Conservation (phyloP, 225 moss, liverwort and hornwort species). For the Takakia lepidozioides region DNA sequence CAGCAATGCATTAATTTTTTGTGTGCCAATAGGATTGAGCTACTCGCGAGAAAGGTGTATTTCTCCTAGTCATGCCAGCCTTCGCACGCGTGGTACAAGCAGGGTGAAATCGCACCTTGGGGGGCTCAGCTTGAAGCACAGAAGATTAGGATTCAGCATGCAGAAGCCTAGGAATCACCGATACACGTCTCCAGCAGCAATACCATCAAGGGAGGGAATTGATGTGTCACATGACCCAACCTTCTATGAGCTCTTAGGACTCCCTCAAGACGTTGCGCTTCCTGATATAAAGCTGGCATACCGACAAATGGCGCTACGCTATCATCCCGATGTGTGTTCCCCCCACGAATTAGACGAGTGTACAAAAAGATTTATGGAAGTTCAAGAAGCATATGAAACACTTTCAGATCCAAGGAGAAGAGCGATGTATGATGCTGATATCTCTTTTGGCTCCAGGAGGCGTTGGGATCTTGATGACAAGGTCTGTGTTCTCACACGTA, state of each 20-base stretch:
- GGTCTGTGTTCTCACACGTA: too few species aligned
- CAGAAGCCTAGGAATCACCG: too few species aligned
- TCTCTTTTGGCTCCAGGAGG: slow-evolving; percentile 4
- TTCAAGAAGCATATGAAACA: slow-evolving; percentile 61
- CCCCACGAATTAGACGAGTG: slow-evolving; percentile 48
- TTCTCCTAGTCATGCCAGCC: too few species aligned
- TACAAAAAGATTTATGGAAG: slow-evolving; percentile 46
- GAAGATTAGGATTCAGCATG: too few species aligned
- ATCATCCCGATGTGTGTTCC: slow-evolving; percentile 63
- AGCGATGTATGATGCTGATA: slow-evolving; percentile 35
- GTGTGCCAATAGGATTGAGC: too few species aligned
- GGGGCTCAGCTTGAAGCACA: too few species aligned
- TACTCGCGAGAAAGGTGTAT: too few species aligned
- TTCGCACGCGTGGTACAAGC: too few species aligned
- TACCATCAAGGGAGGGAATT: too few species aligned
- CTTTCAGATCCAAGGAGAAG: slow-evolving; percentile 58
- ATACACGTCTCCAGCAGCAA: too few species aligned
- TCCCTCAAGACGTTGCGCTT: slow-evolving; percentile 23
- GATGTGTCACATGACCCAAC: not conserved
- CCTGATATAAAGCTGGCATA: slow-evolving; percentile 61
- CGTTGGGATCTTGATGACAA: not conserved
- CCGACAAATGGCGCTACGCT: slow-evolving; percentile 52
- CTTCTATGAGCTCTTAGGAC: slow-evolving; percentile 5
- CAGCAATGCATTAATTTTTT: too few species aligned
- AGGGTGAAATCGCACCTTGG: too few species aligned